These are phyloP conservation scores for Crucibulum laeve DNA, from an alignment of 768 basidiomycete genomes.

Conservation along the genomic window DNA sequence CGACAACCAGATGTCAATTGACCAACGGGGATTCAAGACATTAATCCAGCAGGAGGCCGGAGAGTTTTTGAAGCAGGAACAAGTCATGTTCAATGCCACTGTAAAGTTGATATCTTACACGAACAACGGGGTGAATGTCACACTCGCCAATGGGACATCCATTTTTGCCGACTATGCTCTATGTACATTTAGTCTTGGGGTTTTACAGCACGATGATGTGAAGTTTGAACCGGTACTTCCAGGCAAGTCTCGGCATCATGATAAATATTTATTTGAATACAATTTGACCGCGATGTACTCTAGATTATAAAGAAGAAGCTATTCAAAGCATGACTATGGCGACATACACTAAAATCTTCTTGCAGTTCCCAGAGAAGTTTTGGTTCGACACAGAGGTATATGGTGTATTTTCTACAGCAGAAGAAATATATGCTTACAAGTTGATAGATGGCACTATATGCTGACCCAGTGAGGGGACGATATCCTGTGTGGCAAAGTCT, in stretches of 20 bases:
- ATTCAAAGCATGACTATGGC: conserved; percentile 62
- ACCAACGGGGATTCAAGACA: conserved; percentile 59
- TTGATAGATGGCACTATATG: conserved; percentile 51
- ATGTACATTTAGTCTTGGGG: conserved; percentile 68
- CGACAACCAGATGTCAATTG: conserved; percentile 48
- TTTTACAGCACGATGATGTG: conserved; percentile 62
- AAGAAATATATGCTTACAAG: not conserved
- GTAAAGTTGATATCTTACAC: conserved; percentile 45
- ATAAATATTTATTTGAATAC: not conserved
- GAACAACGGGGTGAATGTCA: conserved; percentile 39
- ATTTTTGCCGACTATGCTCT: conserved; percentile 55
- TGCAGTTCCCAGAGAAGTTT: conserved; percentile 59
- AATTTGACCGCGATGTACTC: not conserved
- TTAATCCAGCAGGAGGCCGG: conserved; percentile 54
- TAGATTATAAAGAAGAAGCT: conserved; percentile 57
- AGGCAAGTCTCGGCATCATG: conserved; percentile 12
- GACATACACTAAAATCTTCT: conserved; percentile 66
- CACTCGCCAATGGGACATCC: conserved; percentile 34
- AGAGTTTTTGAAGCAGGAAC: conserved; percentile 43
- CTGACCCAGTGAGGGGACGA: conserved; percentile 51
- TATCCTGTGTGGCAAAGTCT: conserved; percentile 70
- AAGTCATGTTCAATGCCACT: conserved; percentile 45
- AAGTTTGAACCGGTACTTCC: conserved; percentile 52
- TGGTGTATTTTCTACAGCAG: not conserved
- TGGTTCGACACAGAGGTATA: conserved; percentile 40